These are phyloP conservation scores for Xylaria castorea DNA, from an alignment of 495 filamentous ascomycete genomes.

Conservation along the genomic window DNA sequence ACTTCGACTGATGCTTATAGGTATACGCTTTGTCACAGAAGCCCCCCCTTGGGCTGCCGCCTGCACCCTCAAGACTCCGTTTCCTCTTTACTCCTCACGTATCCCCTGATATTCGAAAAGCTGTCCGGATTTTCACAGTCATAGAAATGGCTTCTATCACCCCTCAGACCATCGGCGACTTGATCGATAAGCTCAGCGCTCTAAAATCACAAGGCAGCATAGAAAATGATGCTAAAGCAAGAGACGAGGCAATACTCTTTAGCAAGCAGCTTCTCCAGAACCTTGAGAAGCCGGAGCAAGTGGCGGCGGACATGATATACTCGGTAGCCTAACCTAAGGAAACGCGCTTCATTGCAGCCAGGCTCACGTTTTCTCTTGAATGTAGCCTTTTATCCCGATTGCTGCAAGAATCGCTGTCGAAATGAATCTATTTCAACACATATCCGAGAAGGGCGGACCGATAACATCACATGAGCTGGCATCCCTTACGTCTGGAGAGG, in stretches of 20 bases:
- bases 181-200: conserved; percentile 1
- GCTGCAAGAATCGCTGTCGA: conserved; percentile 12
- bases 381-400: conserved; percentile 7
- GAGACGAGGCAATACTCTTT: neutral
- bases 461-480: conserved; percentile 10
- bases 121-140: neutral
- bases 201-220: neutral
- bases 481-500: neutral
- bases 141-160: neutral
- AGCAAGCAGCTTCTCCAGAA: neutral
- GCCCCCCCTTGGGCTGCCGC: neutral
- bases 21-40: neutral
- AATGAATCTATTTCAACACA: neutral
- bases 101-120: neutral
- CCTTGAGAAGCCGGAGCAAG: conserved; percentile 13
- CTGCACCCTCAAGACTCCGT: neutral
- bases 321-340: neutral
- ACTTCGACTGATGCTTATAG: neutral
- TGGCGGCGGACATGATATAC: conserved; percentile 7
- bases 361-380: neutral
- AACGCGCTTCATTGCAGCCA: neutral
- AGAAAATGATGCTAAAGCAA: neutral
- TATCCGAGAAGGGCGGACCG: neutral
- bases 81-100: neutral
- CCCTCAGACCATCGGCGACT: neutral